Base-by-base conservation (phyloP, 177 flowering plant genomes). In the Tripterygium wilfordii region DNA sequence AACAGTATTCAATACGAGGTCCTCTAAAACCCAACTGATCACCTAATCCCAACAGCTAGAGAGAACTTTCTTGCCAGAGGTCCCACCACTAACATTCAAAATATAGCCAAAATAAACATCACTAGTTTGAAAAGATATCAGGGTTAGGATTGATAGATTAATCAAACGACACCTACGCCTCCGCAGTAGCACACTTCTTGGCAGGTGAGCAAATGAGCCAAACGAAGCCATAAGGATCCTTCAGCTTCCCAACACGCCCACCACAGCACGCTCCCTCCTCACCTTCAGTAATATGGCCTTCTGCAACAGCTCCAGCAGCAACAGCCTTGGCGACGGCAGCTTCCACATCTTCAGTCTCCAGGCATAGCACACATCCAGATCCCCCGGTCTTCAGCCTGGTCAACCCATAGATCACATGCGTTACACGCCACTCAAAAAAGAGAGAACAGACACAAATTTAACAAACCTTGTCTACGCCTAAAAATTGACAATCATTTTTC, bases 311-410 rank as follows among this genome's bases (percentile, higher is more conserved):
- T 17, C 92, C 92, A 15, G 82, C 88, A 3, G 16, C 38, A 10
- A 81, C 77, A n/a, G 92, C 88, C 56, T 71, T 72, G 2, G 54
- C 43, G 0, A 81, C 51, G 2, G 82, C 83, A 2, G 58, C 71
- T 0, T 67, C 79, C 8, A 83, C 70, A 46, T 79, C 74, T 1
- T 64, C 70, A 0, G 85, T 77, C 62, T 77, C 88, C 44, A 84
- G 49, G 58, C 66, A 67, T 27, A 84, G 38, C 6, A 38, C 40
- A 21, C 14, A 22, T 3, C 61, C 73, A 18, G 51, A 5, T 0
- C 58, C 72, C 9, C 10, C 62, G 12, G 51, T 14, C 45, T 56
- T 60, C 4, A 10, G 56, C 36, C 75, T 71, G 68, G 14, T 31
- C 19, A 32, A 30, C 25, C 24, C 18, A 36, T 3, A 29, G 22